Base-by-base conservation (phyloP, 345 rosid species). In the Durio zibethinus region DNA sequence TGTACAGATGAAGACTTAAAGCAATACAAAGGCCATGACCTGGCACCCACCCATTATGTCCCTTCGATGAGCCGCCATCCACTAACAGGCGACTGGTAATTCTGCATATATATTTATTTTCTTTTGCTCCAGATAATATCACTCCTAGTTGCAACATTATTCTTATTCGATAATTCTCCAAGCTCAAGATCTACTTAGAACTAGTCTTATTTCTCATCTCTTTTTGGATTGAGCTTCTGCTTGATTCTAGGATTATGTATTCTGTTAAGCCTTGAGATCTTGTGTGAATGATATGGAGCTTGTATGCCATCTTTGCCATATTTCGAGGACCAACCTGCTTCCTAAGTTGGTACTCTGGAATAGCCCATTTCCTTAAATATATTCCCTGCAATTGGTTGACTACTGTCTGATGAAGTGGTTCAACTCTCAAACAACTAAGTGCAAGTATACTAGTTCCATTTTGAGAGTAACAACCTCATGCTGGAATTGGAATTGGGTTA, bases 51-150 rank as follows among this genome's bases (percentile, higher is more conserved):
- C 12, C 99, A 96, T 78, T 87, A 93, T 77, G 99, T 96, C 73
- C 99, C 99, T 85, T 93, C 98, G 8, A 96, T 96, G 99, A 96
- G 97, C 83, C 90, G 84, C 42, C 99, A 96, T 87, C 99, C 98
- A 61, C 87, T 91, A 57, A 96, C 97, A 23, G 98, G 94, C 48
- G 98, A 96, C 80, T 96, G 99, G 99, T 92, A 90, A 85, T 80
- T 80, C 70, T 79, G n/a, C 20, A 31, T 35, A n/a, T 72, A 69
- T 75, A 48, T 21, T 42, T 72, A 11, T 83, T 69, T 11, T 45
- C 54, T 63, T 38, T 40, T 5, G 12, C 70, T 61, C 20, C 60
- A 23, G 67, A 47, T 50, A 60, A 9, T 47, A 70, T 7, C 27
- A 29, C 23, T 8, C 60, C 33, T 71, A 71, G 74, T 48, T 70